phyloP scores from a whole-genome alignment of 2,329 filamentous ascomycete genomes.

The Gliomastix tumulicola region DNA sequence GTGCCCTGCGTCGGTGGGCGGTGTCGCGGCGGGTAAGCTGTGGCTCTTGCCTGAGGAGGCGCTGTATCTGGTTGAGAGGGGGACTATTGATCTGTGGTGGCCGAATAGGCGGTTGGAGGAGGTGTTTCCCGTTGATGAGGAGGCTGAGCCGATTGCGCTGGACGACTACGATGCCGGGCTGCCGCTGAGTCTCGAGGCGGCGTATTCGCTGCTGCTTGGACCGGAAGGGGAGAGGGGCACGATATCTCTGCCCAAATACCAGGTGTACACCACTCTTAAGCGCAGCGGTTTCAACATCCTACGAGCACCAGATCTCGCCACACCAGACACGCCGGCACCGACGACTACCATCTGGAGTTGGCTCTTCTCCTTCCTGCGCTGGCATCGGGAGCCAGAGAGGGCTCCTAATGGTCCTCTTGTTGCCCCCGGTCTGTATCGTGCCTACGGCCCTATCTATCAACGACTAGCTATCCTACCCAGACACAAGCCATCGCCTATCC shows the following conservation, averaged over 20 bases:
- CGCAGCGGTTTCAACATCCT: conserved; percentile 75
- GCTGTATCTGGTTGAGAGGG: conserved; percentile 81
- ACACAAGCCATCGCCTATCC: conserved; percentile 44
- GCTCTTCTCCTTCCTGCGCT: conserved; percentile 41
- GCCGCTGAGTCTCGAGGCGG: conserved; percentile 87
- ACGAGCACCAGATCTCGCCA: conserved; percentile 54
- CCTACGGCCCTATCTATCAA: conserved; percentile 65
- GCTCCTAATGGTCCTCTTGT: conserved; percentile 49
- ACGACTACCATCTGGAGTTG: conserved; percentile 33
- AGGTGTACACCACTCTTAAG: conserved; percentile 80
- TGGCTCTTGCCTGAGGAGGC: conserved; percentile 93
- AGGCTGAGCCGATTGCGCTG: conserved; percentile 15
- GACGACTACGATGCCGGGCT: conserved; percentile 54
- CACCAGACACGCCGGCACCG: conserved; percentile 5
- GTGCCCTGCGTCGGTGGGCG: conserved; percentile 47
- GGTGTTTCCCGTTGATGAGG: conserved; percentile 38
- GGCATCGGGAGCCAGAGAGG: conserved; percentile 14
- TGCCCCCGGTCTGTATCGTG: conserved; percentile 56
- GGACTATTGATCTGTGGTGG: conserved; percentile 83
- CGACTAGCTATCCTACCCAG: conserved; percentile 67
- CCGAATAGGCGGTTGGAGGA: conserved; percentile 48
- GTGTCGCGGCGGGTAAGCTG: conserved; percentile 50
- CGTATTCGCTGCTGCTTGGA: conserved; percentile 79
- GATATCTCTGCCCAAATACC: conserved; percentile 69
- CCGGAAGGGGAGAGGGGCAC: conserved; percentile 55